These are phyloP conservation scores for Excoecaria agallocha DNA, from an alignment of 345 rosid species.

Conservation along the genomic window DNA sequence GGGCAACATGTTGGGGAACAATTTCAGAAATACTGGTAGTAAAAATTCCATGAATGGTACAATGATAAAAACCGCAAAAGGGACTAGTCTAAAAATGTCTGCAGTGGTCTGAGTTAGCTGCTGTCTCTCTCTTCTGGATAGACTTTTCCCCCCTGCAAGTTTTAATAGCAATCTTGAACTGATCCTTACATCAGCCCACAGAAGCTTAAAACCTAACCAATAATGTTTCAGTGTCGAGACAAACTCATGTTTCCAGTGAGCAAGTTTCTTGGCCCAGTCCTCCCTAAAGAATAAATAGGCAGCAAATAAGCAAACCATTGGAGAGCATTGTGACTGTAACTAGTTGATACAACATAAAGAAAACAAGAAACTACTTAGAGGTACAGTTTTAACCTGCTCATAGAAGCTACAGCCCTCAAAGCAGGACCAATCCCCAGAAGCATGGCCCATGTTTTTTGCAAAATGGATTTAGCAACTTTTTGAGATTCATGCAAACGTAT, in stretches of 20 bases:
- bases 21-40: slow-evolving; percentile 79
- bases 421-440: slow-evolving; percentile 91
- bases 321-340: not conserved
- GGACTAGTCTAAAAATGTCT: slow-evolving; percentile 86
- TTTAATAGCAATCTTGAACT: slow-evolving; percentile 80
- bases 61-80: slow-evolving; percentile 65
- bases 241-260: slow-evolving; percentile 85
- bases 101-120: slow-evolving; percentile 90
- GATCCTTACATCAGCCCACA: slow-evolving; percentile 88
- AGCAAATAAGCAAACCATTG: slow-evolving; percentile 11
- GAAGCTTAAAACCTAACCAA: slow-evolving; percentile 87
- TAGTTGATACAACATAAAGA: not conserved
- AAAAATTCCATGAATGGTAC: slow-evolving; percentile 99
- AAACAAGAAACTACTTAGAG: not conserved
- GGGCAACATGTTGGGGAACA: slow-evolving; percentile 96
- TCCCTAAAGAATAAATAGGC: slow-evolving; percentile 45
- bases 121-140: slow-evolving; percentile 89
- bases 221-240: slow-evolving; percentile 83
- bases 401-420: slow-evolving; percentile 80
- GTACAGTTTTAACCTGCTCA: slow-evolving; percentile 74
- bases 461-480: slow-evolving; percentile 41
- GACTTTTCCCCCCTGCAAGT: slow-evolving; percentile 83
- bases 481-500: slow-evolving; percentile 61
- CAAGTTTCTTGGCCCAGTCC: slow-evolving; percentile 86
- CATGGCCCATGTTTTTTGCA: slow-evolving; percentile 52